Conservation (phyloP, 2,329 filamentous ascomycete genomes). For the Penicillium sclerotiorum region DNA sequence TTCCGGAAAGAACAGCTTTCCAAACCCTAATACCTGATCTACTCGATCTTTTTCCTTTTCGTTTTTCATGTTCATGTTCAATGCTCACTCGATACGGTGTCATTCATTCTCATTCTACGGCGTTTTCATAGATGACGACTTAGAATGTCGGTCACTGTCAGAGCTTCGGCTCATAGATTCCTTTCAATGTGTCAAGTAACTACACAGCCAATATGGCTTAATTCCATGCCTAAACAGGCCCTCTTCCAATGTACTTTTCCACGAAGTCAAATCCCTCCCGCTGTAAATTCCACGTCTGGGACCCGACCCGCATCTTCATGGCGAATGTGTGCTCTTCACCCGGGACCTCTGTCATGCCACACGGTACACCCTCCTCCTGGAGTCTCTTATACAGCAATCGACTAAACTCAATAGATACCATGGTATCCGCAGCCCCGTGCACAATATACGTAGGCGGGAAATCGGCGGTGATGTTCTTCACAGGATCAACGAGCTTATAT, state of each 20-base stretch:
- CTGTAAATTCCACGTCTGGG: conserved; percentile 38
- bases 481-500: conserved; percentile 34
- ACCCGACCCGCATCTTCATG: conserved; percentile 45
- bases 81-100: too few species aligned
- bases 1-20: conserved; percentile 50
- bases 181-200: too few species aligned
- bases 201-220: neutral
- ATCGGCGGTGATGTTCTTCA: conserved; percentile 30
- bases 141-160: too few species aligned
- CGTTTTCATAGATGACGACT: too few species aligned
- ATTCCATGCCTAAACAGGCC: conserved; percentile 1
- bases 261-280: conserved; percentile 47
- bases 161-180: too few species aligned
- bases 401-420: conserved; percentile 45
- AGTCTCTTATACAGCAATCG: conserved; percentile 31
- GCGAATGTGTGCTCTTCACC: conserved; percentile 51
- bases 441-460: conserved; percentile 49
- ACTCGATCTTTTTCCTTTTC: neutral
- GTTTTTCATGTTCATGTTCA: neutral
- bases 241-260: conserved; percentile 30
- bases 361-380: conserved; percentile 32
- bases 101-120: neutral
- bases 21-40: conserved; percentile 37
- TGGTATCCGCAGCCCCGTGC: conserved; percentile 43
- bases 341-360: conserved; percentile 42